Conservation (phyloP, 169 alveolate species). For the Babesia caballi region DNA sequence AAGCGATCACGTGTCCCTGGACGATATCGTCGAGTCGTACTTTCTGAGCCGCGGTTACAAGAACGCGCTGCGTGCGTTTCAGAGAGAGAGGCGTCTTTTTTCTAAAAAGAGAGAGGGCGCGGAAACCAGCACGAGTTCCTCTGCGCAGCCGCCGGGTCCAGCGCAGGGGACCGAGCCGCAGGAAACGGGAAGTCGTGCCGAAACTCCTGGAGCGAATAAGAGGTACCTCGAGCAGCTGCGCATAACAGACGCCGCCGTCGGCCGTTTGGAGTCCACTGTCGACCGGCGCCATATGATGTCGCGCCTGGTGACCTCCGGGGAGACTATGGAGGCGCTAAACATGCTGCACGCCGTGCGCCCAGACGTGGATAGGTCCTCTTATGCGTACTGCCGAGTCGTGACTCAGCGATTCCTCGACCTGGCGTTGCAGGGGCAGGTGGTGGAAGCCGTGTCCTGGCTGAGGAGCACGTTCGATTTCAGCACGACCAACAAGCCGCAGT, state of each 20-base stretch:
- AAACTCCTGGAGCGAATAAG: too few species aligned
- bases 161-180: background rate
- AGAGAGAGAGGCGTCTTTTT: conserved; percentile 14
- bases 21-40: conserved; percentile 23
- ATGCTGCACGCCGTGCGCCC: background rate
- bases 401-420: conserved; percentile 15
- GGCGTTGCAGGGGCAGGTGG: background rate
- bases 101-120: background rate
- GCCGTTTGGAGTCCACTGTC: conserved; percentile 15
- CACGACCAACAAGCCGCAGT: background rate
- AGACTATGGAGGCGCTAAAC: background rate
- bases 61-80: conserved; percentile 31
- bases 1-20: background rate
- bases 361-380: background rate
- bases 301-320: background rate
- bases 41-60: conserved; percentile 47
- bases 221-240: background rate
- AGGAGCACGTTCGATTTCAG: conserved; percentile 11
- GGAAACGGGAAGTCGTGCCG: background rate
- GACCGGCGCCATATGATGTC: conserved; percentile 4
- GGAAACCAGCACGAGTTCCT: background rate
- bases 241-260: conserved; percentile 27
- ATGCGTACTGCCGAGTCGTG: background rate
- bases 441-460: conserved; percentile 18
- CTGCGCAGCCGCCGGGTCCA: background rate